phyloP scores from a whole-genome alignment of 2,329 filamentous ascomycete genomes.

The Tolypocladium guangdongense region DNA sequence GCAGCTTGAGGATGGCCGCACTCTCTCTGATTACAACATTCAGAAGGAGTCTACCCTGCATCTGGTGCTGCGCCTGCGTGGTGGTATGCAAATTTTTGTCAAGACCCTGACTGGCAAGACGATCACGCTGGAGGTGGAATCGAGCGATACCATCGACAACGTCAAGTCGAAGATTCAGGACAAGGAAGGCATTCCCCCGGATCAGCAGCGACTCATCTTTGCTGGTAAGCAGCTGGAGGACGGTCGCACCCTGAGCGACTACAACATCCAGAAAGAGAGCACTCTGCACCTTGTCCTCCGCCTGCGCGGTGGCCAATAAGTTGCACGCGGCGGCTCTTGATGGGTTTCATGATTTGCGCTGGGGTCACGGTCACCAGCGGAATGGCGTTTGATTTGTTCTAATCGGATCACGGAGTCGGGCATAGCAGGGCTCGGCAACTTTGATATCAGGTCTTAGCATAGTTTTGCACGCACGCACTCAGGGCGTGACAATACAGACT shows the following conservation, averaged over 20 bases:
- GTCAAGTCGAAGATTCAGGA: slow-evolving; percentile 98
- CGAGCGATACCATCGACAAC: slow-evolving; percentile 87
- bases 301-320: slow-evolving; percentile 65
- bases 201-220: slow-evolving; percentile 93
- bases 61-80: slow-evolving; percentile 68
- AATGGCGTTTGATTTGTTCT: slow-evolving; percentile 14
- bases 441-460: slow-evolving; percentile 2
- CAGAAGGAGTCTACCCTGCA: slow-evolving; percentile 83
- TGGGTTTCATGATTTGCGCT: slow-evolving; percentile 53
- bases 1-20: slow-evolving; percentile 86
- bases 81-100: slow-evolving; percentile 69
- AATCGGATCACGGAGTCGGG: slow-evolving; percentile 7
- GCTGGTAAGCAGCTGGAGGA: slow-evolving; percentile 95
- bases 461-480: slow-evolving; percentile 2
- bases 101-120: slow-evolving; percentile 90
- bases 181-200: slow-evolving; percentile 93
- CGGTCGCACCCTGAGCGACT: slow-evolving; percentile 79
- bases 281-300: slow-evolving; percentile 80
- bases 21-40: slow-evolving; percentile 91
- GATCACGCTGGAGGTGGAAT: slow-evolving; percentile 85
- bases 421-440: slow-evolving; percentile 7
- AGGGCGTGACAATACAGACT: slow-evolving; percentile 1
- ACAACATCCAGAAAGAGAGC: slow-evolving; percentile 93
- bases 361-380: slow-evolving; percentile 63
- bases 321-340: slow-evolving; percentile 3